These are phyloP conservation scores for Neonectria coccinea DNA, from an alignment of 2,329 filamentous ascomycete species.

Conservation along the genomic window DNA sequence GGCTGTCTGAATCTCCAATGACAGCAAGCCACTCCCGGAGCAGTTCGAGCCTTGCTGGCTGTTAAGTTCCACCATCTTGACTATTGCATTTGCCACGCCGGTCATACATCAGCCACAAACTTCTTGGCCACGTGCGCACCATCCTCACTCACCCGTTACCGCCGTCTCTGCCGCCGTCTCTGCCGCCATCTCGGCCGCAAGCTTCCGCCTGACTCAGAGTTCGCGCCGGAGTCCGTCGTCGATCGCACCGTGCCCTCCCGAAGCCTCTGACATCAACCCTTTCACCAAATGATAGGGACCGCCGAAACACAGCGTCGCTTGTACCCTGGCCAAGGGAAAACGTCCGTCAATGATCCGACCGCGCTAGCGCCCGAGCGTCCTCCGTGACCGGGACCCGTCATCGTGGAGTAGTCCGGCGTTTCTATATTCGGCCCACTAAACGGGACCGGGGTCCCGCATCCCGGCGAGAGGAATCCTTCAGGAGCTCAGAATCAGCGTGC, in stretches of 20 bases:
- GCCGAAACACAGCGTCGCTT: constrained; percentile 34
- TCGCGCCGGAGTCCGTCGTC: neutral
- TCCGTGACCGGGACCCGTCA: constrained; percentile 18
- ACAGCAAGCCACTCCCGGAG: neutral
- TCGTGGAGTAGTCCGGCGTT: constrained; percentile 34
- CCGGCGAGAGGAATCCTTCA: constrained; percentile 13
- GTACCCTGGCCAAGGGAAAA: constrained; percentile 26
- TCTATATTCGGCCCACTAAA: constrained; percentile 40
- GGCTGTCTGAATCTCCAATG: constrained; percentile 8
- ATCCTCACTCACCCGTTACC: constrained; percentile 10
- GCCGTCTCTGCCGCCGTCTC: constrained; percentile 10
- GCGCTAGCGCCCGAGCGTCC: constrained; percentile 37
- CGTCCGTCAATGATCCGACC: constrained; percentile 23
- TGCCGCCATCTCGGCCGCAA: constrained; percentile 11
- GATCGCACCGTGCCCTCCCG: constrained; percentile 7
- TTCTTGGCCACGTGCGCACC: neutral
- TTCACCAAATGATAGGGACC: constrained; percentile 26
- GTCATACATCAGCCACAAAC: neutral
- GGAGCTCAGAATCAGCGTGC: constrained; percentile 1
- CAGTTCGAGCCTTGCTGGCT: neutral
- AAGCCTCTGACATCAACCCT: constrained; percentile 31
- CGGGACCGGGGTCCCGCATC: constrained; percentile 15
- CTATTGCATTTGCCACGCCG: neutral
- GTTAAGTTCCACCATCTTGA: neutral
- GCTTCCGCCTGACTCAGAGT: neutral